Base-by-base conservation (phyloP, 495 filamentous ascomycete genomes). In the Aspergillus haitiensis region DNA sequence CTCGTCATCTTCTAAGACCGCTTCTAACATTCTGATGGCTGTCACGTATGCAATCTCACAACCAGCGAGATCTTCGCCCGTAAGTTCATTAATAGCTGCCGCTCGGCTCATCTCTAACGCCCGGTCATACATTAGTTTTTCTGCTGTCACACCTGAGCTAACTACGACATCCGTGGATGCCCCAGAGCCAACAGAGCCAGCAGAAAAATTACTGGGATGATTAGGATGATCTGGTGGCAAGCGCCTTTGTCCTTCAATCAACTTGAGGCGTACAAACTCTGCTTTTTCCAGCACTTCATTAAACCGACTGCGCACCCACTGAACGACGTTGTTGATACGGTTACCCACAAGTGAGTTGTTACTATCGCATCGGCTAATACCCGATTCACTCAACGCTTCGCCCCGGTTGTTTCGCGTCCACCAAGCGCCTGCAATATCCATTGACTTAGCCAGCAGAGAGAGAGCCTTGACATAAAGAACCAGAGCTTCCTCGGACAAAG, bases 51-150 rank as follows among this genome's bases (percentile, higher is more conserved):
- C 88, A n/a, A 96, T 85, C 68, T 98, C 93, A 59, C 93, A 97
- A 16, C 91, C 93, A 2, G 76, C 72, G 2, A 98, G 80, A 77
- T 98, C 93, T 57, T 95, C 90, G 51, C 90, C 88, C 8, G 93
- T 90, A 53, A 98, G 87, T 74, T 98, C 94, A 64, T 93, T 96
- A 68, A 98, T 93, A 4, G 94, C 94, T 6, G 94, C 92, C 2
- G 90, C 83, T 39, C 92, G 86, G 64, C 91, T 96, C 94, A 98
- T 97, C 71, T 98, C 94, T 21, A 97, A 73, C 4, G 94, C 94
- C 12, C 94, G 90, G 62, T 98, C 95, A 64, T 96, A 98, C 95
- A 98, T 98, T 49, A 98, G 74, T 72, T 91, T 96, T 75, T 97
- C 94, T 0, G 94, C 94, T 18, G 92, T 96, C 42, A 97, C 85